phyloP scores from a whole-genome alignment of 164 flowering plant genomes.

The Houttuynia cordata region DNA sequence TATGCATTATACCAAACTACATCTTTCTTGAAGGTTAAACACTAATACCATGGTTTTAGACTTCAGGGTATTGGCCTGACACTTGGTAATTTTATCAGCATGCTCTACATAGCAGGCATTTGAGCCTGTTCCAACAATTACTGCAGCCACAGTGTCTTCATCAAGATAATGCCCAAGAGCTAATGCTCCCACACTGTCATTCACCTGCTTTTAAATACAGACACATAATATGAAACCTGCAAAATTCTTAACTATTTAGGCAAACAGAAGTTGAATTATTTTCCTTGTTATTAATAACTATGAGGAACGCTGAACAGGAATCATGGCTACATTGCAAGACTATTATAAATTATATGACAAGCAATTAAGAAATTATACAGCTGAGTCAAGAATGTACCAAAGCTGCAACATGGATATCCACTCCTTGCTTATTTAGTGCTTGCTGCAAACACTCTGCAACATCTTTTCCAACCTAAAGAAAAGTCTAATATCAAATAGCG shows the following conservation, averaged over 20 bases:
- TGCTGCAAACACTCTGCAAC: conserved; percentile 49
- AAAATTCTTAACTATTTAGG: neutral
- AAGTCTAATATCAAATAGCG: neutral
- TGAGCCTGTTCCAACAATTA: conserved; percentile 87
- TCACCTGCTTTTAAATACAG: conserved; percentile 41
- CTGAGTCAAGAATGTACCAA: conserved; percentile 30
- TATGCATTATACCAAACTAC: too few species aligned
- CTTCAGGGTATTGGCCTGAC: conserved; percentile 67
- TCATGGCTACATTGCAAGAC: too few species aligned
- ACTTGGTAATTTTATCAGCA: conserved; percentile 78
- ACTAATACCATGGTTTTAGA: conserved; percentile 78
- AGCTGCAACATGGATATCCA: conserved; percentile 60
- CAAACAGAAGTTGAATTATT: too few species aligned
- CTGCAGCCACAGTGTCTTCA: conserved; percentile 86
- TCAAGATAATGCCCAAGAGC: conserved; percentile 88
- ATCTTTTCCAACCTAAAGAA: conserved; percentile 57
- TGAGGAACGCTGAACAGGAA: too few species aligned
- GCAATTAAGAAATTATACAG: too few species aligned
- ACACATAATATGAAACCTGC: conserved; percentile 4
- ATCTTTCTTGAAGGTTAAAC: too few species aligned
- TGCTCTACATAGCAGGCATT: conserved; percentile 94
- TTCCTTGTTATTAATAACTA: too few species aligned
- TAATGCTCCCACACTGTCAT: conserved; percentile 90
- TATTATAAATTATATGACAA: too few species aligned
- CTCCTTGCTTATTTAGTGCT: conserved; percentile 44